Evolutionary conservation across 2,329 filamentous ascomycete genomes (phyloP), one percentile per base, ranked within the genome.

Genomic region (Calonectria hongkongensis): DNA sequence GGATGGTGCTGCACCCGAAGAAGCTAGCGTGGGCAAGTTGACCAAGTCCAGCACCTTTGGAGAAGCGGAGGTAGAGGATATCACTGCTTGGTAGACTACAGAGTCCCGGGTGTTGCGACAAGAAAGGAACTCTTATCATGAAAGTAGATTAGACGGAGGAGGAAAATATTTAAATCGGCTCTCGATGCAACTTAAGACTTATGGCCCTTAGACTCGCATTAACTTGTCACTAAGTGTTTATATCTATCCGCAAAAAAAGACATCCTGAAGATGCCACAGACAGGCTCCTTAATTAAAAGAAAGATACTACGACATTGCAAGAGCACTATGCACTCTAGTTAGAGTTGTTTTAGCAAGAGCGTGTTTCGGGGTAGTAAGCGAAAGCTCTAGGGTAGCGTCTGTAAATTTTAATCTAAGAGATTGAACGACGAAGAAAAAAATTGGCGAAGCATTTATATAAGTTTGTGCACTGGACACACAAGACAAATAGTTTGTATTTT

Each of bases 1-100:
- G 78, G 87, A 90, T 27, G 90, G 88, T 2, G 84, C 84, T 3
- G 87, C 85, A 28, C 86, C 85, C 70, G 87, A 87, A 73, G 87
- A 86, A 75, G 82, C 87, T 75, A 86, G 88, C 72, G 88, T 92
- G 8, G 92, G 92, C 18, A 86, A 91, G 78, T 84, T 96, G 74
- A 95, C 91, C 21, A 98, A 98, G 87, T 95, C 91, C 69, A 98
- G 95, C 84, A 97, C 94, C 0, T 98, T 98, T 87, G 96, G 96
- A 18, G 96, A 98, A 85, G 96, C 95, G 1, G 97, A 98, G 85
- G 95, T 98, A 25, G 96, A 96, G 73, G 97, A 98, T 82, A 98
- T 98, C 78, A 98, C 95, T 41, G 95, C 95, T 27, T 98, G 96
- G 96, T 98, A 84, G 36, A 41, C 27, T 27, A 60, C 13, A 27